Evolutionary conservation across 441 rosid genomes (phyloP), one percentile per base, ranked within the genome.

Genomic region (Euphorbia celastroides): DNA sequence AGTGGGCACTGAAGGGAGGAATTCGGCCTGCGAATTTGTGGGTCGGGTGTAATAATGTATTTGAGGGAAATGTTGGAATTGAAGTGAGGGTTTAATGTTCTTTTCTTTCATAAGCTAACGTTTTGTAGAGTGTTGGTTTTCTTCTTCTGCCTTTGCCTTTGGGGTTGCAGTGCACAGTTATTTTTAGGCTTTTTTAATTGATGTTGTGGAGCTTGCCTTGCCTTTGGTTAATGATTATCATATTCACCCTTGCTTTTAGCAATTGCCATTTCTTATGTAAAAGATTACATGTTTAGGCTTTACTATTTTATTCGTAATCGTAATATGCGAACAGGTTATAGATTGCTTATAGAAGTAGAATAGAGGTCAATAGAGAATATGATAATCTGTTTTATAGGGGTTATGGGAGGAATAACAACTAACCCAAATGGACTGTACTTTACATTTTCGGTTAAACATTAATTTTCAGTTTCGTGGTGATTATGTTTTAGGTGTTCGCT

Each of bases 1-100:
- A 89, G 83, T 34, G 90, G 95, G 34, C 90, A 81, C 64, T 93
- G 84, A 86, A 74, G 77, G 74, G 65, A 51, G 83, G 84, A 72
- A 75, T 4, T 0, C 38, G 8, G 42, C 66, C 56, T 51, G 52
- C 63, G 32, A 72, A 59, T 38, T 19, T 23, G 65, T 16, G 57
- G 55, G 77, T 63, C 63, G 5, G 8, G 34, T 73, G 72, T 67
- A 73, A 73, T 76, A 73, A 70, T 60, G 28, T 65, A 65, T 60
- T 55, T 27, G 55, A 69, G 69, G 57, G n/a, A 73, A 63, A 30
- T 68, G 62, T 32, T 54, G 75, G 75, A 58, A 64, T 59, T 71
- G 75, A 67, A 60, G 75, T 67, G 77, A 32, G 75, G 70, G 70
- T 70, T 67, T 70, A 64, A 63, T 52, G 64, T 72, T 57, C n/a